Evolutionary conservation across 345 rosid genomes (phyloP), one percentile per base, ranked within the genome.

Genomic region (Orychophragmus violaceus): DNA sequence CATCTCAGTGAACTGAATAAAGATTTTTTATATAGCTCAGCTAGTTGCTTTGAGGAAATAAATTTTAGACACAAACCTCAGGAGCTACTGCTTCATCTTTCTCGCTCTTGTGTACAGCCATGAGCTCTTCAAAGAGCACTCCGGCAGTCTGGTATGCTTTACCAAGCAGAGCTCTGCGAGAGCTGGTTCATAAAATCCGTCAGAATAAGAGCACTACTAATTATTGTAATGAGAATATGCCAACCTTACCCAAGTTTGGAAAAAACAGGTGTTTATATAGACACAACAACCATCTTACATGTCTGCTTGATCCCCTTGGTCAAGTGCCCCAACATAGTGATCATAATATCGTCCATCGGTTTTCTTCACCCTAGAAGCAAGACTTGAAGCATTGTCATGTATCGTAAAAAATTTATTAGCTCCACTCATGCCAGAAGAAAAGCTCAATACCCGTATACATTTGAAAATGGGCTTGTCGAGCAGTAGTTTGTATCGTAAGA

Each of bases 1-100:
- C 21, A 32, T 23, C 69, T 71, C 39, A 19, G 52, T 28, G 3
- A 37, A 42, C 41, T 35, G 33, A 36, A 59, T 51, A 57, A 55
- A 8, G 11, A 42, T 3, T 5, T 10, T 42, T 48, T 23, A n/a
- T 11, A 13, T 23, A 61, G 35, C 63, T n/a, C 16, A 39, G 58
- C 9, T 44, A 37, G n/a, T 44, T 62, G 39, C 59, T 60, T 25
- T 62, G 24, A 61, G 19, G 45, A 61, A 13, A 8, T 59, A 61
- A 27, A 69, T 3, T 60, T 19, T 66, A 42, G 13, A 50, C 29
- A 65, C 80, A 44, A 77, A 94, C 99, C 96, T 94, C 99, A 5
- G 99, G 99, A 72, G 97, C 95, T 82, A 93, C 99, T 83, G 90
- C 97, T 85, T 93, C 98, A 39, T 88, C 96, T 83, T 93, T 85